Base-by-base conservation (phyloP, 116 monocot genomes). In the Posidonia oceanica region DNA sequence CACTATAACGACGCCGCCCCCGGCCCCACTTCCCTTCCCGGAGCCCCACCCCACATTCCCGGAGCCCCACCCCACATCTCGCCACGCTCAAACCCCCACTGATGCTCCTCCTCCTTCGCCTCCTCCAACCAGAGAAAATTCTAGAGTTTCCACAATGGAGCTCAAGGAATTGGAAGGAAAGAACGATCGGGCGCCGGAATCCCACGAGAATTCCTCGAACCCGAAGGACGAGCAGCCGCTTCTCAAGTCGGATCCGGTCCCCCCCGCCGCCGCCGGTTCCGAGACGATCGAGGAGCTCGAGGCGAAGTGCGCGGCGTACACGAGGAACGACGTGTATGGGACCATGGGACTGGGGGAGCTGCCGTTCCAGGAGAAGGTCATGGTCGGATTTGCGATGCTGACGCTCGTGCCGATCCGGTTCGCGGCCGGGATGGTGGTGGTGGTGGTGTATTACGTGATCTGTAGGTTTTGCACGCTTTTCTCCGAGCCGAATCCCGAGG, bases 381-480 rank as follows among this genome's bases (percentile, higher is more conserved):
- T 80, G 54, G 71, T 92, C 7, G 89, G 65, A 39, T 14, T 92
- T 60, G 81, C 92, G 17, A 7, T 82, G 5, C 52, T 85, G 62
- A 83, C 80, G 23, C 85, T 97, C 40, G 85, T 97, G 29, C 89
- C 93, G 75, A 64, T 97, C 65, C 75, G 97, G 39, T 41, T 97
- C 23, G 75, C 81, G 54, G 5, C 79, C 17, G 97, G 87, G 61
- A 74, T 82, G 37, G 54, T 71, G 42, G 4, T 97, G 8, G 69
- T 92, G 62, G 57, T 92, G 39, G 7, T 81, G 3, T 92, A 97
- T 54, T 97, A 86, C 72, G 58, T 87, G 69, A 79, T 92, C 37
- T 97, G 97, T 61, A 72, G 87, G 69, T 5, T 82, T 16, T 97
- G 97, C 75, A 92, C 97, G 70, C 44, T 92, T 36, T 97, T 92